Conservation (phyloP, 23 red algal species). For the Gracilaria vermiculophylla region DNA sequence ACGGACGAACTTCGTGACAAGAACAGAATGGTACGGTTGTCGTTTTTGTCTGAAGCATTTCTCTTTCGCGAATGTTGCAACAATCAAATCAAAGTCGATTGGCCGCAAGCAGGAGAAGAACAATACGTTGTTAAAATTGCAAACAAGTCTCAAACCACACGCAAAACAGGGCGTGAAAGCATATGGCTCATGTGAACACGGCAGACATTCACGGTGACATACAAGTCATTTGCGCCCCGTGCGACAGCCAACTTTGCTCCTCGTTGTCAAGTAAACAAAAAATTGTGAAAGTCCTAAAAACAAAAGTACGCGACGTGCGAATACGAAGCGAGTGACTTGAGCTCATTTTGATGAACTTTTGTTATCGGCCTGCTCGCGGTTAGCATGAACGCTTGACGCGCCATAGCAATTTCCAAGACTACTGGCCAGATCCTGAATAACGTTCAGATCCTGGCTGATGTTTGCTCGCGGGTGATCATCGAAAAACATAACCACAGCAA, state of each 20-base stretch:
- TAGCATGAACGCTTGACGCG: not conserved
- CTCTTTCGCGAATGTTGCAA: not conserved
- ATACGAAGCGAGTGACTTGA: not conserved
- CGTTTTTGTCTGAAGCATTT: not conserved
- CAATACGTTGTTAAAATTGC: not conserved
- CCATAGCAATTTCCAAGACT: conserved; percentile 69
- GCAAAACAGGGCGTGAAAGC: not conserved
- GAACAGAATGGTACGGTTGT: not conserved
- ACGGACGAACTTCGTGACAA: not conserved
- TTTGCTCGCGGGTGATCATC: conserved; percentile 30
- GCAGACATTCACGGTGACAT: not conserved
- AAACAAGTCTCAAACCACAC: not conserved
- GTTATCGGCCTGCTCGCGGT: not conserved
- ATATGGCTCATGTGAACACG: not conserved
- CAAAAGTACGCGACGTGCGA: not conserved
- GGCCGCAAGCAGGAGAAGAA: not conserved
- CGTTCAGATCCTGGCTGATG: conserved; percentile 19
- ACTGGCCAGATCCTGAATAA: conserved; percentile 56
- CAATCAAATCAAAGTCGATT: not conserved
- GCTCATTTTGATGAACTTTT: not conserved
- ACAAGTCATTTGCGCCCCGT: too few species aligned
- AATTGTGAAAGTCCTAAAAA: too few species aligned
- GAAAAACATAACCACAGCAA: conserved; percentile 43
- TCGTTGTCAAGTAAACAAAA: too few species aligned
- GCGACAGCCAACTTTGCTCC: too few species aligned